Percentiles rank a stretch among this genome's conserved stretches.
Evolutionary conservation across 345 rosid species (phyloP).

Genomic region (Melaleuca alternifolia): DNA sequence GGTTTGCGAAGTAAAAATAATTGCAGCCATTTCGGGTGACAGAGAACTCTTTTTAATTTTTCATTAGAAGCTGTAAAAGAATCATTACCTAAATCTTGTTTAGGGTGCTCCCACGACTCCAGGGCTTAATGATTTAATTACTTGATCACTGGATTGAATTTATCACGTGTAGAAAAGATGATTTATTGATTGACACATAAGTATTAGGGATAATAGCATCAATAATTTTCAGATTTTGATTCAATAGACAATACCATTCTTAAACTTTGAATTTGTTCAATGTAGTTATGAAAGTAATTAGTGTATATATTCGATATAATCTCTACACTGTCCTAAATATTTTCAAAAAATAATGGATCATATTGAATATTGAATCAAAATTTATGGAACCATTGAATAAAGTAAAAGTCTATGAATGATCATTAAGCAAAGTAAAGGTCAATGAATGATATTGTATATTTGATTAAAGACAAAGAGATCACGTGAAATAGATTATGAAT

Average conservation of each 20-base stretch:
- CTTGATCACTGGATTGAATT: not conserved
- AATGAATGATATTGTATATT: accelerated
- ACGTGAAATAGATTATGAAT: not conserved
- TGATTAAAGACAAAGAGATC: accelerated
- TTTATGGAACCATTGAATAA: accelerated
- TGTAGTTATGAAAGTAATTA: accelerated
- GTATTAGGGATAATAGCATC: too few species aligned
- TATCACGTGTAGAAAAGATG: not conserved
- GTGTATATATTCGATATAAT: accelerated
- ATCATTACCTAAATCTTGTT: not conserved
- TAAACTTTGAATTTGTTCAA: accelerated
- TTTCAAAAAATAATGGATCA: accelerated
- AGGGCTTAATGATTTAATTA: not conserved
- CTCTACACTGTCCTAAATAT: accelerated
- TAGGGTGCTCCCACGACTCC: not conserved
- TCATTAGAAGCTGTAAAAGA: too few species aligned
- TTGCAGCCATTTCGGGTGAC: not conserved
- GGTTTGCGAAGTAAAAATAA: not conserved
- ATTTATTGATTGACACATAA: not conserved
- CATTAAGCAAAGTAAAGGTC: too few species aligned
- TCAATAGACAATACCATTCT: accelerated
- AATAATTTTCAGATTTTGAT: not conserved
- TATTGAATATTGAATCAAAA: not conserved
- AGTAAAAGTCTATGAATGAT: not conserved
- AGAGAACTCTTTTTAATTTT: too few species aligned